Base-by-base conservation (phyloP, 139 green algal species). In the Trebouxia sp. region DNA sequence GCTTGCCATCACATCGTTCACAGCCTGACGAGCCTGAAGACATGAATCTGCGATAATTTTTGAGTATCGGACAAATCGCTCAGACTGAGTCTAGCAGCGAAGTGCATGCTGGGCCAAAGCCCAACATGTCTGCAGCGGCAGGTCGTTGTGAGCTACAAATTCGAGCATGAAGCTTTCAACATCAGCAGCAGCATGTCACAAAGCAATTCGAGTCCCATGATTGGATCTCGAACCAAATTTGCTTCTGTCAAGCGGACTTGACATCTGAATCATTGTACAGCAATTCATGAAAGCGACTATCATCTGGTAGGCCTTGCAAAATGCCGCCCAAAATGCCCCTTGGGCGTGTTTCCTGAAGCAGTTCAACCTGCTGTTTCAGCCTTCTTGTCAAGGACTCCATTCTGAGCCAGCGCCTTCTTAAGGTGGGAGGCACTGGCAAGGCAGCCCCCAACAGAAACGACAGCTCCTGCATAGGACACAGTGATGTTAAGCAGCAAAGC, bases 221-320 rank as follows among this genome's bases (percentile, higher is more conserved):
- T n/a, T n/a, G n/a, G n/a, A n/a, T n/a, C n/a, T n/a, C n/a, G n/a
- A n/a, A n/a, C n/a, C n/a, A n/a, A n/a, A n/a, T n/a, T n/a, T n/a
- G n/a, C n/a, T n/a, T n/a, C n/a, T n/a, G 47, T 53, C 47, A 53
- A 26, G 47, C 20, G 15, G 47, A 53, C 14, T 17, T 53, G 47
- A 53, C 20, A 17, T 4, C 47, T 53, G 47, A 53, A 53, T 66
- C 37, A 6, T 38, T 28, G 28, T 72, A 72, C 9, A 72, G 35
- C 35, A 72, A n/a, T 4, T 72, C 32, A 45, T 72, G 62, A 42
- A 72, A 72, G 12, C 62, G 32, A 15, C 62, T 72, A 35, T 72
- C 35, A 43, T 72, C 32, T 42, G 62, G 62, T 12, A 72, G 30
- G 10, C 62, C 62, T 30, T 72, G 62, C 35, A 72, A n/a, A 6